Percentiles rank a stretch among this genome's conserved stretches.
Evolutionary conservation across 169 alveolate genomes (phyloP).

Genomic region (Cystoisospora suis): DNA sequence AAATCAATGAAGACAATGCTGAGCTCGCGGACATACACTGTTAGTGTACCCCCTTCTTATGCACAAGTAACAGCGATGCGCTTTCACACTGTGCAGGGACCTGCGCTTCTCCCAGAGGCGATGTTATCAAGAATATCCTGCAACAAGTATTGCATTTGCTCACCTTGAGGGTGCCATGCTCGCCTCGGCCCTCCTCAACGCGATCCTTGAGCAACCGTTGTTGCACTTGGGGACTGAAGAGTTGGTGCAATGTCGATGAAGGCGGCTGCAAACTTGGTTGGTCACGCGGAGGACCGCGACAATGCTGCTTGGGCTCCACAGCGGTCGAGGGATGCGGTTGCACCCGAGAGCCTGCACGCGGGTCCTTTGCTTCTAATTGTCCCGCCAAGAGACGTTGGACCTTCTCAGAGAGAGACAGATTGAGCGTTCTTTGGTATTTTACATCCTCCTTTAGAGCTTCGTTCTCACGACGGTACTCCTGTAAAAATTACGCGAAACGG

Average conservation of each 20-base stretch:
- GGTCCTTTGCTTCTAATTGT: neutral
- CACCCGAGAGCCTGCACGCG: neutral
- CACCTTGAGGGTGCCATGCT: no score
- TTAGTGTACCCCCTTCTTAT: no score
- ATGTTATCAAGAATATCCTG: no score
- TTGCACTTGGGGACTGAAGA: slow-evolving; percentile 19
- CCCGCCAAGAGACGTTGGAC: neutral
- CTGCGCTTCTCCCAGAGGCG: no score
- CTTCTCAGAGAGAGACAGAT: slow-evolving; percentile 29
- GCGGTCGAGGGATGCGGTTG: neutral
- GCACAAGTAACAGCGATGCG: no score
- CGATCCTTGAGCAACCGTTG: slow-evolving; percentile 8
- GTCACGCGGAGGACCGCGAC: no score
- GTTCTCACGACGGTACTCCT: slow-evolving; percentile 13
- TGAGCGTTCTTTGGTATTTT: slow-evolving; percentile 1
- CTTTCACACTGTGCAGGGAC: no score
- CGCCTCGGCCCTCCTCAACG: neutral
- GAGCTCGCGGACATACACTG: no score
- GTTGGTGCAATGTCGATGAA: neutral
- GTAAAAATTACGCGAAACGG: neutral
- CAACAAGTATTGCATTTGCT: no score
- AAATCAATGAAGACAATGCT: no score
- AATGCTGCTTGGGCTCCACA: neutral
- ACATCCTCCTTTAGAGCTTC: slow-evolving; percentile 29
- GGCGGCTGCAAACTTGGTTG: neutral